Base-by-base conservation (phyloP, 2,329 filamentous ascomycete genomes). In the Epichloe bromicola region DNA sequence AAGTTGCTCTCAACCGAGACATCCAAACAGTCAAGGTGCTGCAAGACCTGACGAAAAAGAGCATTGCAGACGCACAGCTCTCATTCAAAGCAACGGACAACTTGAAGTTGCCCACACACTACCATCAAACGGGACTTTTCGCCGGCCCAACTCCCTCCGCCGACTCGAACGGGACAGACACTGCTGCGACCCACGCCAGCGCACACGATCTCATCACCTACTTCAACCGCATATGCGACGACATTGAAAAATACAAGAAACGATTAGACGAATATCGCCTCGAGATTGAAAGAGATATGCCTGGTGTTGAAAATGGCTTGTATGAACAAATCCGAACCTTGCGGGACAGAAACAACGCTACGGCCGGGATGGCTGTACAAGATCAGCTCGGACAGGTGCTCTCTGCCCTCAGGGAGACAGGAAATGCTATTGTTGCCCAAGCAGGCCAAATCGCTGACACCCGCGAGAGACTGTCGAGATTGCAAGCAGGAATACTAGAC, bases 21-120 rank as follows among this genome's bases (percentile, higher is more conserved):
- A 78, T 79, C 11, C 70, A 78, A 38, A 77, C 81, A 34, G 75
- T 89, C 48, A 74, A 79, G 46, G 79, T 76, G 42, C 74, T 94
- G 75, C 56, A 79, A 78, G 60, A 76, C 53, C 62, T 71, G 55
- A 70, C 69, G 38, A 71, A 82, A 58, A 78, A 79, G 54, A 86
- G 88, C 62, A 80, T 78, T 23, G 76, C 80, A 38, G 83, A 89
- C 57, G 83, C 84, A 8, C 79, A 82, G 57, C 75, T 88, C 50
- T 80, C 79, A 54, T 86, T 88, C 71, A 79, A 83, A 52, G 83
- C 83, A 20, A 80, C 87, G 34, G 83, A 88, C 60, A 87, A 87
- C 60, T 73, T 89, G 50, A 82, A 83, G 58, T 72, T 90, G 15
- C 86, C 87, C 3, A 66, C 70, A 14, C 74, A 76, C 58, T 77